A percentile compares a stretch with the other conserved stretches of the same genome.
phyloP scores from a whole-genome alignment of 208 protist species.

The Trypanosoma grayi region DNA sequence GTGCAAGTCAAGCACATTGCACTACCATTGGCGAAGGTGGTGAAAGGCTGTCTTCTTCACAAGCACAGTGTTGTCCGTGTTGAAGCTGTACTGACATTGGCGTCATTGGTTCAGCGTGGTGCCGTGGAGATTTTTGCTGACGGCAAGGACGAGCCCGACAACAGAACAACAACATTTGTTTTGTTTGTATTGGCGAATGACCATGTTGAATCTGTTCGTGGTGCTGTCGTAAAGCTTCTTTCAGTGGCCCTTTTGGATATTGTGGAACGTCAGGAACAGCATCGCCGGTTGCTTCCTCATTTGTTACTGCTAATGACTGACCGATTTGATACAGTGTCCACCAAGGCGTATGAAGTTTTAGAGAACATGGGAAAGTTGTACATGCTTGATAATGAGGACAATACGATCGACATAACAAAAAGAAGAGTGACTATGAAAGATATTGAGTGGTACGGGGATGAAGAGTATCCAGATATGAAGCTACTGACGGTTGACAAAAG shows the following conservation, averaged over 20 bases:
- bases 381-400: slow-evolving; percentile 88
- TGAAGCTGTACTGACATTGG: slow-evolving; percentile 57
- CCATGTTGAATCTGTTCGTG: slow-evolving; percentile 71
- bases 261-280: slow-evolving; percentile 77
- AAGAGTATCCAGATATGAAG: slow-evolving; percentile 80
- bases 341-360: slow-evolving; percentile 42
- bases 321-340: slow-evolving; percentile 49
- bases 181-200: slow-evolving; percentile 84
- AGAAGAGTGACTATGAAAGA: slow-evolving; percentile 87
- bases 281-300: slow-evolving; percentile 76
- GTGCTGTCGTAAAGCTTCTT: slow-evolving; percentile 55
- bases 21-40: slow-evolving; percentile 55
- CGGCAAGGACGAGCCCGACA: slow-evolving; percentile 63
- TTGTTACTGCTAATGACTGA: slow-evolving; percentile 78
- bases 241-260: slow-evolving; percentile 70
- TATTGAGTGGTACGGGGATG: slow-evolving; percentile 92
- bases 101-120: slow-evolving; percentile 65
- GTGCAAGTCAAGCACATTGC: slow-evolving; percentile 67
- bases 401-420: slow-evolving; percentile 75
- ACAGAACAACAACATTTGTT: slow-evolving; percentile 43
- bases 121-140: slow-evolving; percentile 65
- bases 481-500: slow-evolving; percentile 25
- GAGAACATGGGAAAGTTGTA: slow-evolving; percentile 72
- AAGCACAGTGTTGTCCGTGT: slow-evolving; percentile 82
- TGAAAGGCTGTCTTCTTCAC: slow-evolving; percentile 78